Evolutionary conservation across 2,329 filamentous ascomycete genomes (phyloP).

Genomic region (Pseudocercospora cruenta): DNA sequence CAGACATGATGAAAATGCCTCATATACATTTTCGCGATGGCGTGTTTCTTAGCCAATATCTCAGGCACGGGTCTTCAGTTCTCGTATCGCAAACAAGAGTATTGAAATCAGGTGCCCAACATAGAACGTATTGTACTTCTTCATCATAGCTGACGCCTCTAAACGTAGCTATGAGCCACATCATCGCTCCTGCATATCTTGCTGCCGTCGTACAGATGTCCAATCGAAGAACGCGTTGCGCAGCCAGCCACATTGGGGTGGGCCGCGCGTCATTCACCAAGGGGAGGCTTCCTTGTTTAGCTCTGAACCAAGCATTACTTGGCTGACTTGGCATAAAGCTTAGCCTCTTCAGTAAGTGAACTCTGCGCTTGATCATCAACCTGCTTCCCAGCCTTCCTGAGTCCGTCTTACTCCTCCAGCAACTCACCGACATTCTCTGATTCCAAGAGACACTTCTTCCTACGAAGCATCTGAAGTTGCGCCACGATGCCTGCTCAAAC

Average conservation of each 20-base stretch:
- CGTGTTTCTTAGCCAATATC: background rate
- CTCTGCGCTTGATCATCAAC: background rate
- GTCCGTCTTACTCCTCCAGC: background rate
- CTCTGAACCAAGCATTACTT: background rate
- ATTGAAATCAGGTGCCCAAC: background rate
- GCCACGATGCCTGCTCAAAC: slow-evolving; percentile 22
- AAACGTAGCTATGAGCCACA: background rate
- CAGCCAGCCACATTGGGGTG: background rate
- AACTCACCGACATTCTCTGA: background rate
- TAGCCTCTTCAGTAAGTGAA: background rate
- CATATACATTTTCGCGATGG: background rate
- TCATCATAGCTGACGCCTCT: background rate
- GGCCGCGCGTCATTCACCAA: background rate
- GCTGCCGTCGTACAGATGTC: background rate
- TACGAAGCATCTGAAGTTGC: background rate
- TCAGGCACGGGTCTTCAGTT: background rate
- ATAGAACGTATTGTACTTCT: too few relatives aligned
- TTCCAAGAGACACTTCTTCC: background rate
- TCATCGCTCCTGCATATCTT: background rate
- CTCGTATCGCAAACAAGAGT: background rate
- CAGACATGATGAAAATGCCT: slow-evolving; percentile 1
- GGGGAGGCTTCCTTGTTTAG: background rate
- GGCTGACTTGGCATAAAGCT: background rate
- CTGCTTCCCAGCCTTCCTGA: background rate
- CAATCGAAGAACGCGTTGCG: background rate